Evolutionary conservation across 345 rosid species (phyloP), one percentile per base, ranked within the genome.

Genomic region (Eucalyptus curtisii): DNA sequence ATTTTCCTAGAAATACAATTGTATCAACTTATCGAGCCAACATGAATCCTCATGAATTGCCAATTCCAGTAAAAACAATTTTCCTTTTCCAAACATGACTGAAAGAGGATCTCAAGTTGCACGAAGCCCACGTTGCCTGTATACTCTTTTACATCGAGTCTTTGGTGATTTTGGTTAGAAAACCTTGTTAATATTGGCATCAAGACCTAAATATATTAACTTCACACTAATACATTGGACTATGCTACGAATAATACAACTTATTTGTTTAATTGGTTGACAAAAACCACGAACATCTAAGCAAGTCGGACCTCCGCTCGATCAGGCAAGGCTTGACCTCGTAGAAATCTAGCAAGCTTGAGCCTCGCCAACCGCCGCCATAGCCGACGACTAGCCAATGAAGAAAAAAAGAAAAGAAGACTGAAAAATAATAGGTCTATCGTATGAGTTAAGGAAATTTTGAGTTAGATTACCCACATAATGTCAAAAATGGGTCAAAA

Each of bases 261-360:
- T 64, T n/a, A 59, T 25, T 27, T 27, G 30, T 25, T 59, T 25
- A 10, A 25, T 25, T 59, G 30, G 12, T 25, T 11, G n/a, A 25
- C 66, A 25, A 27, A 59, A 59, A 53, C 7, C 5, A 64, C 10
- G 10, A 14, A 64, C 33, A 33, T 7, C 68, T 27, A 27, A 61
- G 68, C 68, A 61, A 61, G 68, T 27, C 8, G 0, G 16, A 52
- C 57, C 57, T 52, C 10, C 0, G 0, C 2, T 52, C n/a, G 2
- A 52, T 52, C 24, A 52, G 2, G 57, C 57, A 52, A 52, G 4
- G 9, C 57, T 52, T 52, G 55, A 52, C 57, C 24, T 52, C 24
- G 0, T 0, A 3, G 1, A 17, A 52, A 19, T 52, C 55, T 52
- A 52, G 55, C 0, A 52, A 19, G 55, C 24, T 52, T 2, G 0